Base-by-base conservation (phyloP, 2,329 filamentous ascomycete species). In the Fusarium oligoseptatum region DNA sequence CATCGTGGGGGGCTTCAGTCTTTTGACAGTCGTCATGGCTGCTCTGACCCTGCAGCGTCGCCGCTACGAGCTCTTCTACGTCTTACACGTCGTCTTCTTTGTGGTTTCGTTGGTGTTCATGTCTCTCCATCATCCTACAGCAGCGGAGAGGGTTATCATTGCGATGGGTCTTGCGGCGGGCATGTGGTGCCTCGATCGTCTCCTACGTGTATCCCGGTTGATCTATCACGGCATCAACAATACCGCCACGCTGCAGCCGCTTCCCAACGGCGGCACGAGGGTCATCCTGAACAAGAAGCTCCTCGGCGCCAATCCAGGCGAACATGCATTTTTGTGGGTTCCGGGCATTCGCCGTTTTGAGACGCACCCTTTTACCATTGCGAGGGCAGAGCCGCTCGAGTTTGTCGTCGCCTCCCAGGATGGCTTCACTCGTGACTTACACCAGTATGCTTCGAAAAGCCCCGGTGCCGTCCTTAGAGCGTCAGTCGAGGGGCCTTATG, bases 191-290 rank as follows among this genome's bases (percentile, higher is more conserved):
- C 15, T 55, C 17, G 50, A 55, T 32, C 50, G 88, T 14, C 66
- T 87, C 11, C 71, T 90, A 27, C 83, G 89, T 24, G 75, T 84
- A n/a, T 63, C 75, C 22, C 84, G 87, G 15, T 74, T 89, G 8
- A 50, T 83, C 5, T 77, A 83, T 55, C 83, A 87, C 81, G 83
- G 83, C 77, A 77, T 83, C 75, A 87, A 87, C 79, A 89, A 89
- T 77, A 79, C 81, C 24, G 88, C 85, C 2, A 87, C 82, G 0
- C 75, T 91, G 14, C 83, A 86, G 34, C 86, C 88, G 11, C 84
- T 91, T 5, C 82, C 87, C 7, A 81, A 88, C 64, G 85, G 87
- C 6, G 88, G 85, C 56, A 89, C 88, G 17, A 86, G 87, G 48
- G 84, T 91, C 20, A 82, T 85, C 1, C 79, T 91, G 45, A 41